Conservation (phyloP, 1,284 basidiomycete species). For the Moesziomyces parantarcticus region DNA sequence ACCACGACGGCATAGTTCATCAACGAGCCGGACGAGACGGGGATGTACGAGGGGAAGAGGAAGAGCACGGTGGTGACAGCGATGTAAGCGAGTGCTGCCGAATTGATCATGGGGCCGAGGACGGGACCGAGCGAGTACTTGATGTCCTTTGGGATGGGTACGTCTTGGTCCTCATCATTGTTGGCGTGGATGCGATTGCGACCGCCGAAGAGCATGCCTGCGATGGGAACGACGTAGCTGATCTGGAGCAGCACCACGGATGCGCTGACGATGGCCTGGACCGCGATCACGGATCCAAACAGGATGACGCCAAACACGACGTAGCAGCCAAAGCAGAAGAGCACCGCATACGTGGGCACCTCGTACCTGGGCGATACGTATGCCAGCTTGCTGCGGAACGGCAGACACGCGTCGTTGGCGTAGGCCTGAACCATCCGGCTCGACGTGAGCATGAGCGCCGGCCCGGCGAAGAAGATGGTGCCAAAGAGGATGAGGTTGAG, state of each 20-base stretch:
- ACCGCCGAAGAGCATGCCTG: conserved; percentile 35
- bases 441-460: conserved; percentile 35
- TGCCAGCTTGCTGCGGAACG: conserved; percentile 20
- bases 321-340: conserved; percentile 22
- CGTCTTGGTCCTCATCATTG: conserved; percentile 15
- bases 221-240: conserved; percentile 32
- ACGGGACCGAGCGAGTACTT: conserved; percentile 33
- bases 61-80: conserved; percentile 38
- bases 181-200: conserved; percentile 19
- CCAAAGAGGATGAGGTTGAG: conserved; percentile 27
- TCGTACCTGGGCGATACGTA: conserved; percentile 23
- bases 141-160: conserved; percentile 28
- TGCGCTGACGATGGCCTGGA: conserved; percentile 29
- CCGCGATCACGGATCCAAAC: conserved; percentile 38
- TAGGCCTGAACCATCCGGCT: conserved; percentile 42
- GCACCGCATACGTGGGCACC: conserved; percentile 33
- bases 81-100: conserved; percentile 34
- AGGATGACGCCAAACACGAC: conserved; percentile 35
- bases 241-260: conserved; percentile 40
- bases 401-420: conserved; percentile 38
- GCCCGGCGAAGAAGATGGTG: conserved; percentile 34
- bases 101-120: conserved; percentile 31
- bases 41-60: conserved; percentile 28
- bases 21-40: conserved; percentile 25
- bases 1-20: conserved; percentile 46